Conservation (phyloP, 2,329 filamentous ascomycete species). For the Verticillium zaregamsianum region DNA sequence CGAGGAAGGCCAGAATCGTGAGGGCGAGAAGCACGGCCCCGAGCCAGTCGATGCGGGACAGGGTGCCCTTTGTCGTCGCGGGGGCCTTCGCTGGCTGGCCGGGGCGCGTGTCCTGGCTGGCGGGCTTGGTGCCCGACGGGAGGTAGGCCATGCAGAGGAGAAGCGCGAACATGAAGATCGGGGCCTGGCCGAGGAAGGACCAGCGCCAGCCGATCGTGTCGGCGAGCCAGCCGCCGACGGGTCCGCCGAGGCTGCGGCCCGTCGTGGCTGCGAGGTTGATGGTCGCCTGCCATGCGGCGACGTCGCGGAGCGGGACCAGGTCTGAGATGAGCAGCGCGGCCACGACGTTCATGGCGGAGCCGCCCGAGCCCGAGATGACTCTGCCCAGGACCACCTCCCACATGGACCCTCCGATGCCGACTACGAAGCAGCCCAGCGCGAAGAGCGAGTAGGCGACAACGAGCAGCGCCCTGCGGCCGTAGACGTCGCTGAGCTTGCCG, state of each 20-base stretch:
- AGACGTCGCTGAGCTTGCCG: constrained; percentile 57
- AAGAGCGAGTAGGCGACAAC: constrained; percentile 49
- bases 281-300: constrained; percentile 50
- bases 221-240: constrained; percentile 57
- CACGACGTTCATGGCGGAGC: constrained; percentile 45
- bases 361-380: constrained; percentile 46
- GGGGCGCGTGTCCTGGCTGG: not conserved
- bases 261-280: constrained; percentile 48
- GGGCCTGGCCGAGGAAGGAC: constrained; percentile 60
- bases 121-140: constrained; percentile 24
- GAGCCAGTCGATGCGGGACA: constrained; percentile 48
- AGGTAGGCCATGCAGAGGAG: constrained; percentile 48
- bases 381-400: constrained; percentile 45
- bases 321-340: constrained; percentile 50
- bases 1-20: constrained; percentile 35
- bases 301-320: constrained; percentile 46
- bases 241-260: constrained; percentile 48
- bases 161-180: constrained; percentile 50
- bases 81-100: not conserved
- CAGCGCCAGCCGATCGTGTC: constrained; percentile 65
- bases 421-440: constrained; percentile 42
- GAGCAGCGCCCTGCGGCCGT: constrained; percentile 46
- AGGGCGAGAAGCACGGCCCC: constrained; percentile 54
- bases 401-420: constrained; percentile 40
- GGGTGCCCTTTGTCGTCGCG: constrained; percentile 17